phyloP scores from a whole-genome alignment of 2,329 filamentous ascomycete genomes.

The Emmonsiellopsis sp. region DNA sequence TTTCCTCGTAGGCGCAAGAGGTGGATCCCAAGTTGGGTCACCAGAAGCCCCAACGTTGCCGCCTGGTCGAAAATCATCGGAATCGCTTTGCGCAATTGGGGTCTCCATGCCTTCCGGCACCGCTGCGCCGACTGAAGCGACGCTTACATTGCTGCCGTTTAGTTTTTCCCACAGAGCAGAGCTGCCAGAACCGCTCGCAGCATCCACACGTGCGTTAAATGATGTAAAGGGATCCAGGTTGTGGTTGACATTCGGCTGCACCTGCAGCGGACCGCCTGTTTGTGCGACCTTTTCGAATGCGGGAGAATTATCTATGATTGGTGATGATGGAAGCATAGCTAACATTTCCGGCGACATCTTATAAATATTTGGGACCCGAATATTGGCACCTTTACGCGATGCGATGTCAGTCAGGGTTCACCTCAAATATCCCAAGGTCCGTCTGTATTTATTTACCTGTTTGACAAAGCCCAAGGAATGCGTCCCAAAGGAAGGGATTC shows the following conservation, averaged over 20 bases:
- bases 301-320: conserved; percentile 21
- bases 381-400: conserved; percentile 54
- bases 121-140: conserved; percentile 24
- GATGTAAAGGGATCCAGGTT: conserved; percentile 36
- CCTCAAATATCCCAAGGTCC: not conserved
- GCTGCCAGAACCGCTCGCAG: conserved; percentile 26
- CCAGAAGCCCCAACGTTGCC: conserved; percentile 14
- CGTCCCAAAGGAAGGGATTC: conserved; percentile 98
- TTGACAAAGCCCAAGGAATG: conserved; percentile 80
- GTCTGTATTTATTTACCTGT: conserved; percentile 38
- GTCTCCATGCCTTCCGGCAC: conserved; percentile 53
- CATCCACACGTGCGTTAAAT: conserved; percentile 24
- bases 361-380: conserved; percentile 81
- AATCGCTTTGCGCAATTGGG: conserved; percentile 43
- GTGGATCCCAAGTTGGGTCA: conserved; percentile 31
- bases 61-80: conserved; percentile 29
- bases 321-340: conserved; percentile 34
- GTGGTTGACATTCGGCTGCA: conserved; percentile 26
- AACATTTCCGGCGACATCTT: conserved; percentile 59
- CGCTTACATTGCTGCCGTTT: conserved; percentile 36
- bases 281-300: conserved; percentile 23
- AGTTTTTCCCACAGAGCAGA: conserved; percentile 41
- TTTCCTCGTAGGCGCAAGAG: conserved; percentile 37
- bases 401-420: not conserved
- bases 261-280: conserved; percentile 25